Percentiles rank a stretch among this genome's conserved stretches.
Evolutionary conservation across 2,329 filamentous ascomycete genomes (phyloP).

Genomic region (Fusarium tanahbumbuense): DNA sequence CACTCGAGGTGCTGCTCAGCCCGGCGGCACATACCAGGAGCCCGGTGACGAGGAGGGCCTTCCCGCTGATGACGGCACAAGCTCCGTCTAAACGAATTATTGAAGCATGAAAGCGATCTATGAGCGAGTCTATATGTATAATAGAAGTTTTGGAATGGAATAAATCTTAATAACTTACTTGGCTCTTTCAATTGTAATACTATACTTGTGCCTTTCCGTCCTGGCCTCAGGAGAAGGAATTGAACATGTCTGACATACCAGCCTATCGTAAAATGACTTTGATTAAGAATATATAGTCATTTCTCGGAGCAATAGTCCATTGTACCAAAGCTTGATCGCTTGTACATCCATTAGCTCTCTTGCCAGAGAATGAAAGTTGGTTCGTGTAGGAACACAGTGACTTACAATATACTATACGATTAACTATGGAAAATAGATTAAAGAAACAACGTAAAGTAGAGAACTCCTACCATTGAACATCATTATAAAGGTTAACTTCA

Average conservation of each 20-base stretch:
- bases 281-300: no score
- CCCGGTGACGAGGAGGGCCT: constrained; percentile 39
- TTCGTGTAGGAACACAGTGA: no score
- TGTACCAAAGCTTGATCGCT: no score
- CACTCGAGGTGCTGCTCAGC: constrained; percentile 33
- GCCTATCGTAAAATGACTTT: not conserved
- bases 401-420: no score
- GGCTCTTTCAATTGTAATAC: not conserved
- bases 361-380: no score
- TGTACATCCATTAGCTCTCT: no score
- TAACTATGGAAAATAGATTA: no score
- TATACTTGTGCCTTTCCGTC: not conserved
- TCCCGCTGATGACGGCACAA: constrained; percentile 33
- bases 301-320: no score
- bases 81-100: constrained; percentile 16
- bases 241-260: no score
- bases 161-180: accelerated
- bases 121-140: not conserved
- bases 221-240: not conserved
- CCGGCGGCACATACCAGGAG: constrained; percentile 33
- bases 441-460: no score
- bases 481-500: not conserved
- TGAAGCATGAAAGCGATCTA: not conserved
- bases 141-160: constrained; percentile 3
- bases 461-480: not conserved